Base-by-base conservation (phyloP, 768 basidiomycete genomes). In the Rhodotorula kratochvilovae region DNA sequence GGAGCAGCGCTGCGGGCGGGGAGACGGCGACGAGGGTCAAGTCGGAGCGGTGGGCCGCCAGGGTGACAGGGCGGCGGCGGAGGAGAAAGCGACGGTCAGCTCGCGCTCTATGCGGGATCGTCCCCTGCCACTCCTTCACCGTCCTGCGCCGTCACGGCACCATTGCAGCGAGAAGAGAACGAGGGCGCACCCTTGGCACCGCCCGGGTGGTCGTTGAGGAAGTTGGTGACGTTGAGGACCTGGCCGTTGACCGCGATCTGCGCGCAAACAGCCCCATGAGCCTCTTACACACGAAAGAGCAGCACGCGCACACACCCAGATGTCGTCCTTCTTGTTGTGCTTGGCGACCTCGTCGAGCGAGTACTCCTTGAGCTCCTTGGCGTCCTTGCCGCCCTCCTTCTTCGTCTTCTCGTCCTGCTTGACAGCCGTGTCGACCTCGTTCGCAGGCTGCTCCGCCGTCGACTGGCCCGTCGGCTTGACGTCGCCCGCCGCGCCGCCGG, bases 311-410 rank as follows among this genome's bases (percentile, higher is more conserved):
- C 81, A 75, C 36, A 98, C 96, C 95, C 94, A 98, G 57, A 89
- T 82, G 79, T 98, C 94, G 56, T 92, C 88, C 84, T 93, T 90
- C 82, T 86, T 90, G 82, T 91, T 93, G 84, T 99, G 92, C 83
- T 89, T 88, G 67, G 87, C 87, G 59, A 95, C 90, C 55, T 95
- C 92, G 43, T 86, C 90, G 55, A 85, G 77, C 3, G 87, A 85
- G 80, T 84, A 89, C 69, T 77, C 75, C 70, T 73, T 76, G 58
- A 66, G 23, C 54, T 72, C 68, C 60, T 67, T 55, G 58, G 58
- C 29, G 1, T 29, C 23, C 48, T 19, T 27, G 31, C 29, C 54
- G 31, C 54, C 54, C 35, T 31, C 39, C 23, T 55, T 46, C 43
- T 68, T 55, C 63, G 80, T 74, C 61, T 78, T 71, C 58, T 79